Conservation (phyloP, 345 rosid species). For the Moricandia arvensis region DNA sequence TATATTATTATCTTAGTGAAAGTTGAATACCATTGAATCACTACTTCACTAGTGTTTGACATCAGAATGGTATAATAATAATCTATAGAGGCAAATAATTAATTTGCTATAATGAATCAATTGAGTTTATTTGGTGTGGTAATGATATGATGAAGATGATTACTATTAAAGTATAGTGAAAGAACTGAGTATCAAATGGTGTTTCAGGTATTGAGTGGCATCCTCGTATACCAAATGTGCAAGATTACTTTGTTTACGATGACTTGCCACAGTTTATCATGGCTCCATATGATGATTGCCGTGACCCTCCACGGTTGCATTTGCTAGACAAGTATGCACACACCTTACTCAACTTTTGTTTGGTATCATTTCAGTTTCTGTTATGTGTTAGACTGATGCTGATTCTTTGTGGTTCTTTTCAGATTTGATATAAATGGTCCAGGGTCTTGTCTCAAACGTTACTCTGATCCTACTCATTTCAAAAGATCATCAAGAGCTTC, state of each 20-base stretch:
- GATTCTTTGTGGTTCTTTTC: conserved; percentile 35
- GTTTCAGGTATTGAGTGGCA: conserved; percentile 91
- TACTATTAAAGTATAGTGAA: conserved; percentile 3
- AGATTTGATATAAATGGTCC: conserved; percentile 87
- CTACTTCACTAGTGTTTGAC: conserved; percentile 3
- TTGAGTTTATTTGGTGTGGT: conserved; percentile 50
- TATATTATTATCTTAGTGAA: neutral
- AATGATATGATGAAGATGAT: conserved; percentile 40
- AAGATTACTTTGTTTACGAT: conserved; percentile 72
- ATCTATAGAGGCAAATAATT: neutral
- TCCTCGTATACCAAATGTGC: conserved; percentile 61
- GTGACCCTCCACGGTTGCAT: conserved; percentile 73
- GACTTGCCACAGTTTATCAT: conserved; percentile 81
- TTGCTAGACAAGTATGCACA: conserved; percentile 75
- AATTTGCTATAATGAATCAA: neutral
- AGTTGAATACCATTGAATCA: conserved; percentile 1
- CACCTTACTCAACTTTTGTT: neutral
- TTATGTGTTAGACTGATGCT: conserved; percentile 7
- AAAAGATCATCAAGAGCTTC: conserved; percentile 61
- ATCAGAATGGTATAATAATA: neutral
- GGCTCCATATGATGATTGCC: conserved; percentile 83
- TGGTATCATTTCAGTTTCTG: neutral
- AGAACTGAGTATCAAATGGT: conserved; percentile 10
- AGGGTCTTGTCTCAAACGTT: conserved; percentile 86
- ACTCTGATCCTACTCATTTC: conserved; percentile 87